Conservation (phyloP, 345 rosid species). For the Sapria himalayana region DNA sequence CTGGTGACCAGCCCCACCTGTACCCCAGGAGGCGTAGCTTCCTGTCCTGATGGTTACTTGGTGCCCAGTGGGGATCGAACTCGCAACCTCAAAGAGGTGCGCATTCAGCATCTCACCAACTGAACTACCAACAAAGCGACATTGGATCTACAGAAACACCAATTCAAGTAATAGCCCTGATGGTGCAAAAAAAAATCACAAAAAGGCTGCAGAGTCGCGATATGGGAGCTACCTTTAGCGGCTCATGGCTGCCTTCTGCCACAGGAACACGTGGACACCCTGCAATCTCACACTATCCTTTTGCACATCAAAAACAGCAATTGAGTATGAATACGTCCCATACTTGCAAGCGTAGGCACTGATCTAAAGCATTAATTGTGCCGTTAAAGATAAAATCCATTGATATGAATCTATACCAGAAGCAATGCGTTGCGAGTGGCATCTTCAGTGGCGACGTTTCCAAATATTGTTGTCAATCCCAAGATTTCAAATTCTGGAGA, state of each 20-base stretch:
- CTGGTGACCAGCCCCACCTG: no score
- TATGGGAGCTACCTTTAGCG: slow-evolving; percentile 71
- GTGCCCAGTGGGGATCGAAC: no score
- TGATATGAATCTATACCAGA: slow-evolving; percentile 29
- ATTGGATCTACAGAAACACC: no score
- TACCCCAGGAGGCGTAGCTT: no score
- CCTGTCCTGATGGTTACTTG: no score
- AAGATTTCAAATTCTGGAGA: slow-evolving; percentile 48
- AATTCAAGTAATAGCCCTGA: no score
- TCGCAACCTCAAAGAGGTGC: no score
- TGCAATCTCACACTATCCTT: slow-evolving; percentile 93
- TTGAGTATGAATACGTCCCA: slow-evolving; percentile 29
- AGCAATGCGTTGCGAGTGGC: slow-evolving; percentile 77
- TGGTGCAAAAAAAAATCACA: no score
- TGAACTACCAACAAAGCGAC: no score
- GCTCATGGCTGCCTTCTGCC: slow-evolving; percentile 70
- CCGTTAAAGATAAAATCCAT: neutral
- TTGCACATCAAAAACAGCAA: slow-evolving; percentile 24
- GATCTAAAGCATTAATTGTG: neutral
- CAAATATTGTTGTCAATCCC: slow-evolving; percentile 80
- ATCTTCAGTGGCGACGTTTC: slow-evolving; percentile 51
- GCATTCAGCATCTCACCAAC: no score
- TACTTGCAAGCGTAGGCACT: no score
- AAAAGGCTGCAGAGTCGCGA: no score
- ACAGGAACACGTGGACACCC: slow-evolving; percentile 69